Conservation (phyloP, 257 asterid genomes). For the Solanum tarapatanum region DNA sequence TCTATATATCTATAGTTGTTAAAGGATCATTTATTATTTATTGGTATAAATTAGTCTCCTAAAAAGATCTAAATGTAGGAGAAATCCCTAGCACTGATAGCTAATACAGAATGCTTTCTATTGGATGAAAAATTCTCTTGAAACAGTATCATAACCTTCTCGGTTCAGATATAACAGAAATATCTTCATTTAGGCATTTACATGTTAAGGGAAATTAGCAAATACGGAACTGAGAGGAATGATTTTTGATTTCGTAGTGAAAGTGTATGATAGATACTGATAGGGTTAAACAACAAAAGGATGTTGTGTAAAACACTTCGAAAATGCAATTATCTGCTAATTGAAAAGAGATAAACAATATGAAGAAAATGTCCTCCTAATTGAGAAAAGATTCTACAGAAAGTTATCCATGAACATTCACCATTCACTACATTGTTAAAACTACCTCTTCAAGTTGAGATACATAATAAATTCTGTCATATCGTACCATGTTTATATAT, state of each 20-base stretch:
- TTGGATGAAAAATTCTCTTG: not conserved
- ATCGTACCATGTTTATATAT: not conserved
- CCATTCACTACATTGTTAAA: not conserved
- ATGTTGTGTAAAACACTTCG: not conserved
- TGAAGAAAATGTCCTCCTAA: not conserved
- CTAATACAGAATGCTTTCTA: not conserved
- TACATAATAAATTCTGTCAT: not conserved
- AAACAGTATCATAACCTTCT: not conserved
- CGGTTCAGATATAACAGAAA: not conserved
- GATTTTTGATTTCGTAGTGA: not conserved
- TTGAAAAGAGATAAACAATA: not conserved
- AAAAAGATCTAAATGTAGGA: not conserved
- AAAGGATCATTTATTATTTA: not conserved
- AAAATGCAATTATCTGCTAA: not conserved
- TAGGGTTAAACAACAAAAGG: not conserved
- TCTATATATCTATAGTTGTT: not conserved
- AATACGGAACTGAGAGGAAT: not conserved
- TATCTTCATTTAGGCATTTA: not conserved
- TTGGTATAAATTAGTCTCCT: not conserved
- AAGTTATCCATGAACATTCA: not conserved
- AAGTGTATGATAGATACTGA: not conserved
- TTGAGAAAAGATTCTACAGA: not conserved
- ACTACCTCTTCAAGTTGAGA: not conserved
- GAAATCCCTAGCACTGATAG: not conserved
- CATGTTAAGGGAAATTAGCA: not conserved